These are phyloP conservation scores for Acanthamoeba quina DNA, from an alignment of 208 protist genomes.

Conservation along the genomic window DNA sequence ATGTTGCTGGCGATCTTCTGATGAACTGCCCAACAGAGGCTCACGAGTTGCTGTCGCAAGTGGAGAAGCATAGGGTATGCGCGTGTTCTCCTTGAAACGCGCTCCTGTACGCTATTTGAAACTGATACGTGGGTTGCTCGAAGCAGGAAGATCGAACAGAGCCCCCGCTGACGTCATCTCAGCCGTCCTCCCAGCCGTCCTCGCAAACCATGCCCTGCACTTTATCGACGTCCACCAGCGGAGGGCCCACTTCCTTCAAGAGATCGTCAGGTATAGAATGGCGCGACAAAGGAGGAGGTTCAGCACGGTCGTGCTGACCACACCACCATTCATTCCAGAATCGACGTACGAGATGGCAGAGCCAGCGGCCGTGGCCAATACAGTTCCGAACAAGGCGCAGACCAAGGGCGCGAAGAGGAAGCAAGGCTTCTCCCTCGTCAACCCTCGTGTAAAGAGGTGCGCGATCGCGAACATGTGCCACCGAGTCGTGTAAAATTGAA, in stretches of 20 bases:
- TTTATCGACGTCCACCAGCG: not conserved
- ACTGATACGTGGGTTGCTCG: not conserved
- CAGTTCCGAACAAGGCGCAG: conserved; percentile 48
- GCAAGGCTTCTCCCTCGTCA: conserved; percentile 58
- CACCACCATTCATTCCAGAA: not conserved
- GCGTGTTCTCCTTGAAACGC: no score
- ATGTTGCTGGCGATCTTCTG: no score
- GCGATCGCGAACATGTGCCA: not conserved
- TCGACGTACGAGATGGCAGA: not conserved
- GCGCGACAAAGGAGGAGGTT: no score
- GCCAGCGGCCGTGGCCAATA: not conserved
- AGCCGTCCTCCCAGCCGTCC: not conserved
- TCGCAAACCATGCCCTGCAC: not conserved
- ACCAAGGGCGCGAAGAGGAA: conserved; percentile 46
- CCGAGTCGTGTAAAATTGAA: not conserved
- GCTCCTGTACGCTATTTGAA: no score
- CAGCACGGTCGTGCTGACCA: no score
- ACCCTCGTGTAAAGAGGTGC: conserved; percentile 31
- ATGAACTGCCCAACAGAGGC: not conserved
- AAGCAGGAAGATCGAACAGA: not conserved
- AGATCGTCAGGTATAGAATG: not conserved
- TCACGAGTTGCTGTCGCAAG: not conserved
- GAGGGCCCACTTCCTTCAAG: not conserved
- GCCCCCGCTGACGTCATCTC: not conserved
- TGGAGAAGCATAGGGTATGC: not conserved